Evolutionary conservation across 2,329 filamentous ascomycete genomes (phyloP), one percentile per base, ranked within the genome.

Genomic region (Fusarium virguliforme): DNA sequence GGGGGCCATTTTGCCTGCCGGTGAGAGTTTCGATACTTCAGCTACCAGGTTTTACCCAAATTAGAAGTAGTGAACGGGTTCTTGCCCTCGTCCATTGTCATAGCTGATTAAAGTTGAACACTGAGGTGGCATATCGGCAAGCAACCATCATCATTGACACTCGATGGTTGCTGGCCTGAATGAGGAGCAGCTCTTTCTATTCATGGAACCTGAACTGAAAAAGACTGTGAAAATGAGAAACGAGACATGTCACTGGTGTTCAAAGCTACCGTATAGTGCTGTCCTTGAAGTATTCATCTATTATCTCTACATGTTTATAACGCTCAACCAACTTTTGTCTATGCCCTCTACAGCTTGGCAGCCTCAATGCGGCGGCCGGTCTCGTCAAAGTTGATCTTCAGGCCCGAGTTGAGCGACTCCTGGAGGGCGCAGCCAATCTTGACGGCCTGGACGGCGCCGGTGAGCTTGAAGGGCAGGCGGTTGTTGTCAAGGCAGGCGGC

Each of bases 371-470:
- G 71, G 24, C 71, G 73, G n/a, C 75, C 75, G n/a, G 72, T 75
- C 70, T 77, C 85, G 76, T 90, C 87, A 74, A 91, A 92, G 62
- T 83, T 83, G 51, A 90, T 87, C 81, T 88, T 88, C 78, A 84
- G 82, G 22, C 86, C 87, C 0, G 82, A 84, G 66, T 86, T 84
- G 75, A 91, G 77, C 41, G 84, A 83, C 77, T 91, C 88, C 77
- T 90, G 88, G 71, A 91, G 78, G 6, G 87, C 88, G 59, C 85
- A 85, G 0, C 88, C 90, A 77, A 92, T 91, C 77, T 85, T 84
- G 22, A 92, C 85, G 3, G 88, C 86, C 71, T 88, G 83, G 15
- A 91, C 86, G 5, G 88, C 89, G 8, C 88, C 88, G 15, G 80
- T 78, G 46, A 91, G 77, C 79, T 87, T 86, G 71, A 91, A 84